A percentile compares a stretch with the other conserved stretches of the same genome.
Conservation (phyloP, 2,329 filamentous ascomycete species). For the Aureobasidium sp. region DNA sequence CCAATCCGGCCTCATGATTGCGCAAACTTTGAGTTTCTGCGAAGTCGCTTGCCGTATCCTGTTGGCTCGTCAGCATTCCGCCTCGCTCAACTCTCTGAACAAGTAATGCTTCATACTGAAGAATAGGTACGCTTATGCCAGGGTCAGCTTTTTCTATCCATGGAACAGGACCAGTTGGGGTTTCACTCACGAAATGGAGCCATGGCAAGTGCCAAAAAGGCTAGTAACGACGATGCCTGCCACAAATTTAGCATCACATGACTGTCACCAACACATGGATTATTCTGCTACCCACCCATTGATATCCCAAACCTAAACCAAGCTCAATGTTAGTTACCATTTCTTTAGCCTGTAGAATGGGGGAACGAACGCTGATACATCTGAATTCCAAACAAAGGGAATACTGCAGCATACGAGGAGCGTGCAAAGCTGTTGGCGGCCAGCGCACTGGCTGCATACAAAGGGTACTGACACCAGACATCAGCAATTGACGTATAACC, state of each 20-base stretch:
- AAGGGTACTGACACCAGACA: slow-evolving; percentile 34
- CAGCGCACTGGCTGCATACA: slow-evolving; percentile 44
- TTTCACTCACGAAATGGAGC: slow-evolving; percentile 35
- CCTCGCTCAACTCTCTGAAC: neutral
- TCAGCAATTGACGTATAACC: neutral
- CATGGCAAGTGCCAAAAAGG: slow-evolving; percentile 44
- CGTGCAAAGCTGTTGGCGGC: slow-evolving; percentile 46
- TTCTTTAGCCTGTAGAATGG: slow-evolving; percentile 18
- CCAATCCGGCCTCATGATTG: slow-evolving; percentile 22
- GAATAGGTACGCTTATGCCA: slow-evolving; percentile 37
- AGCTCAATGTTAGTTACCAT: slow-evolving; percentile 38
- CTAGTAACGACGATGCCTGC: slow-evolving; percentile 20
- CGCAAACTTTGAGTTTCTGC: slow-evolving; percentile 42
- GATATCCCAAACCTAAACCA: slow-evolving; percentile 38
- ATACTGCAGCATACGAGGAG: slow-evolving; percentile 42
- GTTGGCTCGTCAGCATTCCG: slow-evolving; percentile 14
- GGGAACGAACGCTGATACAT: slow-evolving; percentile 44
- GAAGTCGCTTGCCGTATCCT: slow-evolving; percentile 41
- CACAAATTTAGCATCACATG: slow-evolving; percentile 7
- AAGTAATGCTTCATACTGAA: slow-evolving; percentile 28
- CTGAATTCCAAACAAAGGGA: slow-evolving; percentile 40
- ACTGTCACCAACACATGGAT: neutral
- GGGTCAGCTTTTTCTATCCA: slow-evolving; percentile 22
- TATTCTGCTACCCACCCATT: slow-evolving; percentile 41
- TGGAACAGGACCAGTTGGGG: slow-evolving; percentile 20